Conservation (phyloP, 2,329 filamentous ascomycete species). For the Xylariaceae sp. region DNA sequence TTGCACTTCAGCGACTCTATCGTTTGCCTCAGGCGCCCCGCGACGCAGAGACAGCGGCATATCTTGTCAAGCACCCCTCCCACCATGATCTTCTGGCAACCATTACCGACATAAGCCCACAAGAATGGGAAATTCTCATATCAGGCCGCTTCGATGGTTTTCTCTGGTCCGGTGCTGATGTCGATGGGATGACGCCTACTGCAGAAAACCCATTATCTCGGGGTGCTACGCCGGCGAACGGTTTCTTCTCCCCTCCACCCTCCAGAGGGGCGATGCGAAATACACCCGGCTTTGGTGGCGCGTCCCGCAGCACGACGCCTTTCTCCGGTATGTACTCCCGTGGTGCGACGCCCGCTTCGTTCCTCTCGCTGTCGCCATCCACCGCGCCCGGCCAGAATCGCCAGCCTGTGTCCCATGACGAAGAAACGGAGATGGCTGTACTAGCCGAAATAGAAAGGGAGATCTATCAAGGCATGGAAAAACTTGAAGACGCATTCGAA, state of each 20-base stretch:
- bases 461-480: conserved; percentile 93
- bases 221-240: conserved; percentile 57
- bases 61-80: conserved; percentile 78
- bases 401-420: conserved; percentile 80
- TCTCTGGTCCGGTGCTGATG: conserved; percentile 85
- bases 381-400: conserved; percentile 46
- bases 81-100: conserved; percentile 88
- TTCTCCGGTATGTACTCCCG: conserved; percentile 57
- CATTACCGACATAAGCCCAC: conserved; percentile 80
- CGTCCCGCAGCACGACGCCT: conserved; percentile 51
- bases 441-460: conserved; percentile 90
- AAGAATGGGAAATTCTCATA: conserved; percentile 95
- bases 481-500: conserved; percentile 91
- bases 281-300: conserved; percentile 42
- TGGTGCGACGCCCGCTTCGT: conserved; percentile 58
- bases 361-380: conserved; percentile 43
- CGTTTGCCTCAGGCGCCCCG: conserved; percentile 72
- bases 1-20: conserved; percentile 84
- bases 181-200: conserved; percentile 43
- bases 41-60: conserved; percentile 84
- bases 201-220: conserved; percentile 50
- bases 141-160: conserved; percentile 96
- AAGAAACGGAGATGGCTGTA: conserved; percentile 89
- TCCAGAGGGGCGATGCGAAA: conserved; percentile 46
- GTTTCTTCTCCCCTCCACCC: conserved; percentile 45